Evolutionary conservation across 106 monocot species (phyloP).

Genomic region (Triglochin maritima): DNA sequence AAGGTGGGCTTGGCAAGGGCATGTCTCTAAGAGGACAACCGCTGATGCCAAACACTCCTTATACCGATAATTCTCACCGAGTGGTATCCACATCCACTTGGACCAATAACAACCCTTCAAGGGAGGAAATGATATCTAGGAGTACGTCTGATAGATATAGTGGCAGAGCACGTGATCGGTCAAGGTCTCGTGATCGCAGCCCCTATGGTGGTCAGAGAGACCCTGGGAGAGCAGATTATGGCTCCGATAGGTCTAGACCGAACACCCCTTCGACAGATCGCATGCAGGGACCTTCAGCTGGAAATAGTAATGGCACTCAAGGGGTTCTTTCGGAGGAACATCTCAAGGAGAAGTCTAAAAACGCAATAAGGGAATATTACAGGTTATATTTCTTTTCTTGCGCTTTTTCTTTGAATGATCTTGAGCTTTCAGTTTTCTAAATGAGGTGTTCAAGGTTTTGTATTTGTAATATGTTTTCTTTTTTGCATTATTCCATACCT

Average conservation of each 20-base stretch:
- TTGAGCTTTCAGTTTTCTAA: no score
- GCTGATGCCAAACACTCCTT: constrained; percentile 20
- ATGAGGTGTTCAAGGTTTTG: no score
- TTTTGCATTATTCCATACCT: no score
- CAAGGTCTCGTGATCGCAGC: constrained; percentile 11
- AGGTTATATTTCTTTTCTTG: no score
- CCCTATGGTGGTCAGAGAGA: constrained; percentile 10
- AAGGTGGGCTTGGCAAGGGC: constrained; percentile 85
- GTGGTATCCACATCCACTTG: constrained; percentile 14
- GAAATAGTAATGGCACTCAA: no score
- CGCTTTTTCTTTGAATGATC: no score
- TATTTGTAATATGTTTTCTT: no score
- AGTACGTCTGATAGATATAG: constrained; percentile 21
- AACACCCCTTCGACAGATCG: no score
- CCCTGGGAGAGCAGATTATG: not conserved
- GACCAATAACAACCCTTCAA: constrained; percentile 1
- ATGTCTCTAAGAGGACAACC: constrained; percentile 84
- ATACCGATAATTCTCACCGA: constrained; percentile 23
- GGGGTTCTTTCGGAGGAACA: no score
- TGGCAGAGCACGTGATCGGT: constrained; percentile 7
- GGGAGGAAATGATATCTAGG: constrained; percentile 22
- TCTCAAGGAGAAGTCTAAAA: no score
- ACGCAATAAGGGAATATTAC: no score
- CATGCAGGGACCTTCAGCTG: no score
- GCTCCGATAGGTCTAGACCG: constrained; percentile 22